Evolutionary conservation across 2,329 filamentous ascomycete genomes (phyloP).

Genomic region (Thermoascus crustaceus): DNA sequence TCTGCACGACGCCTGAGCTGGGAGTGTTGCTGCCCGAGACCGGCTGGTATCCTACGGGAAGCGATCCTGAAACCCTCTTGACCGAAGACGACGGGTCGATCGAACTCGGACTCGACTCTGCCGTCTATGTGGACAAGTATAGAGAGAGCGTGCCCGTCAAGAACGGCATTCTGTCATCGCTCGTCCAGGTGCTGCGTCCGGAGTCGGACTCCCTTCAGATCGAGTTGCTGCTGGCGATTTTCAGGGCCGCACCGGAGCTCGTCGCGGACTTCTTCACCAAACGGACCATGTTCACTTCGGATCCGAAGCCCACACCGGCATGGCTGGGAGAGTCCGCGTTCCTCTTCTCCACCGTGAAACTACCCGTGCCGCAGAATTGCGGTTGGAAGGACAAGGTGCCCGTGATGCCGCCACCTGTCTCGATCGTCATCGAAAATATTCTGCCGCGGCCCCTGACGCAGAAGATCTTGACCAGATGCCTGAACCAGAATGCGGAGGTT

Average conservation of each 20-base stretch:
- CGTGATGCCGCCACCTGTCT: constrained; percentile 65
- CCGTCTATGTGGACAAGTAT: constrained; percentile 63
- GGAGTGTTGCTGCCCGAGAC: constrained; percentile 69
- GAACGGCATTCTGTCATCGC: constrained; percentile 70
- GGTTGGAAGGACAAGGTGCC: constrained; percentile 58
- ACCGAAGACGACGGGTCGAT: constrained; percentile 42
- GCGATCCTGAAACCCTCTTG: constrained; percentile 50
- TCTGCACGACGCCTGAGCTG: constrained; percentile 64
- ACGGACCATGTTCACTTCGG: constrained; percentile 73
- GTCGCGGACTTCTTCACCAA: constrained; percentile 78
- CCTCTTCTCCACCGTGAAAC: constrained; percentile 68
- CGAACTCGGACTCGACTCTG: constrained; percentile 59
- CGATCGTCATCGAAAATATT: constrained; percentile 74
- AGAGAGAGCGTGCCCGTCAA: constrained; percentile 61
- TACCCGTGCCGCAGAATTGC: constrained; percentile 65
- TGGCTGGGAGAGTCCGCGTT: constrained; percentile 94
- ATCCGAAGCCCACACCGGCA: constrained; percentile 83
- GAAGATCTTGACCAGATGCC: constrained; percentile 68
- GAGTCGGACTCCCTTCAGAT: constrained; percentile 75
- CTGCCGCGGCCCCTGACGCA: constrained; percentile 74
- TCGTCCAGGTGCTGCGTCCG: constrained; percentile 70
- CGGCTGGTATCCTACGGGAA: constrained; percentile 74
- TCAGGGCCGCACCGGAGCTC: constrained; percentile 73
- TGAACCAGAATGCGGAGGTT: constrained; percentile 69
- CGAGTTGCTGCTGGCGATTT: constrained; percentile 72